Percentiles rank a stretch among this genome's conserved stretches.
Conservation (phyloP, 2,329 filamentous ascomycete genomes). For the Diplodia corticola region DNA sequence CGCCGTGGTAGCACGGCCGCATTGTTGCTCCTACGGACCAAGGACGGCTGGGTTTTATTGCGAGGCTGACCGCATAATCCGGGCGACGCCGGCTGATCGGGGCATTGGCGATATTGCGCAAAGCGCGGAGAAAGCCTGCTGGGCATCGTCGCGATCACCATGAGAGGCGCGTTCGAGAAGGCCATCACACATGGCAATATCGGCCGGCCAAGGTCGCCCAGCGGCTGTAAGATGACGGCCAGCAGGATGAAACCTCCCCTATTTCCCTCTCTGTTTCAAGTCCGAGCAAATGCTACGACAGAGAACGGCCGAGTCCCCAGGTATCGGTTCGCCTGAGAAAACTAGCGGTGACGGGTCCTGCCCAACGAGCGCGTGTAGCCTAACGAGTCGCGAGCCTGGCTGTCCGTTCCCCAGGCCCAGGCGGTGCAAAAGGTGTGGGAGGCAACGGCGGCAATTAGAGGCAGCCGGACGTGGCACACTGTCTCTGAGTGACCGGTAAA, state of each 20-base stretch:
- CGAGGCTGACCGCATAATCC: slow-evolving; percentile 4
- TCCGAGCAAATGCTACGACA: background rate
- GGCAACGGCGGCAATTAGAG: background rate
- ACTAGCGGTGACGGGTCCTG: background rate
- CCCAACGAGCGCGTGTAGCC: background rate
- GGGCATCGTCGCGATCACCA: background rate
- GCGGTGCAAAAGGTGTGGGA: slow-evolving; percentile 15
- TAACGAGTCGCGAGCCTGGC: background rate
- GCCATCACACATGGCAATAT: background rate
- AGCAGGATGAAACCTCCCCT: slow-evolving; percentile 18
- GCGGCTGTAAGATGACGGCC: background rate
- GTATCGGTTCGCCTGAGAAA: background rate
- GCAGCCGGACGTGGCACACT: background rate
- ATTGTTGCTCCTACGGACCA: background rate
- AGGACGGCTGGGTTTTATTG: background rate
- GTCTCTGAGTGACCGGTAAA: background rate
- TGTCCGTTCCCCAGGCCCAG: background rate
- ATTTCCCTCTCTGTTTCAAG: background rate
- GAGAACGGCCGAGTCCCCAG: background rate
- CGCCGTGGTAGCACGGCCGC: slow-evolving; percentile 2
- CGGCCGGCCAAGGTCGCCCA: background rate
- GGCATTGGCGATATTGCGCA: background rate
- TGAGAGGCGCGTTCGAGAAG: background rate
- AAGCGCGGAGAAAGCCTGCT: slow-evolving; percentile 13
- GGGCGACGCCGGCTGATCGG: background rate